phyloP scores from a whole-genome alignment of 2,329 filamentous ascomycete genomes.

The Cercospora zeae-maydis region DNA sequence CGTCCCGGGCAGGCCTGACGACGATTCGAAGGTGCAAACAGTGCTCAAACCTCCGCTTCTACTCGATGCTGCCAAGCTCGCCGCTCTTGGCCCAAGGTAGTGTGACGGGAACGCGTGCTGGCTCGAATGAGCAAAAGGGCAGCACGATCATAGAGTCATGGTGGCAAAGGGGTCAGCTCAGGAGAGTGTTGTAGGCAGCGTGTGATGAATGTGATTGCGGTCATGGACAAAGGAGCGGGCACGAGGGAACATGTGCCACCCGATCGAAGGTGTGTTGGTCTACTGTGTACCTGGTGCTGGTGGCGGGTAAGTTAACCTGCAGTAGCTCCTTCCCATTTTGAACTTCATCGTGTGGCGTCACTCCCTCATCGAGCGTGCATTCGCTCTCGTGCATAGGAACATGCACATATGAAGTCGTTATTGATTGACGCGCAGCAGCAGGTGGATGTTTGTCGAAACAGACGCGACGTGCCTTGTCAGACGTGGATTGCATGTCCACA shows the following conservation, averaged over 20 bases:
- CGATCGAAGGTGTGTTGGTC: constrained; percentile 1
- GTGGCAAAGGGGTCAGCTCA: neutral
- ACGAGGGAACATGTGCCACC: constrained; percentile 13
- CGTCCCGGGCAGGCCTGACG: neutral
- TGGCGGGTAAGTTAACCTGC: constrained; percentile 14
- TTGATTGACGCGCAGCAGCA: neutral
- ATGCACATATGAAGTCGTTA: neutral
- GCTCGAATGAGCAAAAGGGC: neutral
- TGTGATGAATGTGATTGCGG: neutral
- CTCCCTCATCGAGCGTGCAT: neutral
- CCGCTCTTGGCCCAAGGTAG: constrained; percentile 1
- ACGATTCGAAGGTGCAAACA: neutral
- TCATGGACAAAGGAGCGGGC: constrained; percentile 14
- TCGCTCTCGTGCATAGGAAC: neutral
- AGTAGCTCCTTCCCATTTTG: constrained; percentile 8
- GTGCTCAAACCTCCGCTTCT: neutral
- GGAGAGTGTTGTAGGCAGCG: neutral
- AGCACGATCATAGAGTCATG: neutral
- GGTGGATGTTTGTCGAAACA: neutral
- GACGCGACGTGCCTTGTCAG: constrained; percentile 1
- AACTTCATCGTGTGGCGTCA: neutral
- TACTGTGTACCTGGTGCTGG: neutral
- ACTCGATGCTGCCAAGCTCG: neutral
- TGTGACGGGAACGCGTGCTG: constrained; percentile 3
- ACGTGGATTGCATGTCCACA: constrained; percentile 8